Conservation (phyloP, 257 asterid species). For the Solanum chiquidenum region DNA sequence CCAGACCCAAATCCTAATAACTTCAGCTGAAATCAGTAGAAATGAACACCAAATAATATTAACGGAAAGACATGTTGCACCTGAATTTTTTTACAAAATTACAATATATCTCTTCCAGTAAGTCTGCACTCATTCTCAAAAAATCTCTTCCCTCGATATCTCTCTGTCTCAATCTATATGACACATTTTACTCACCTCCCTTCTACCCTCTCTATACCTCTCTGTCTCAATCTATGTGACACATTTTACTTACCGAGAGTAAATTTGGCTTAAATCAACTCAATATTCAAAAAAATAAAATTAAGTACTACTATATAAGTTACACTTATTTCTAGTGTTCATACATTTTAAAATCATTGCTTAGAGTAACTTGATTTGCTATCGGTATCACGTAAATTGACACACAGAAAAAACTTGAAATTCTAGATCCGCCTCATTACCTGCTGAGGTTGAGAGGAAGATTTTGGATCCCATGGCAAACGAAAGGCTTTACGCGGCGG, state of each 20-base stretch:
- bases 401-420: not conserved
- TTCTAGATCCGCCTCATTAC: slow-evolving; percentile 2
- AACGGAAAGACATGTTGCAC: not conserved
- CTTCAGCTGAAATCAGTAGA: not conserved
- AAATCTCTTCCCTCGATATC: not conserved
- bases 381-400: not conserved
- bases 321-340: not conserved
- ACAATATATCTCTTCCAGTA: not conserved
- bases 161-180: not conserved
- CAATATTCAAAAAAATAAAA: not conserved
- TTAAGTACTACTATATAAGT: not conserved
- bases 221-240: not conserved
- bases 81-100: not conserved
- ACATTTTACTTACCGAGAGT: not conserved
- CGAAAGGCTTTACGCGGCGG: slow-evolving; percentile 50
- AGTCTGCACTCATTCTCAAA: not conserved
- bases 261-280: not conserved
- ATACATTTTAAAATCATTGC: not conserved
- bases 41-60: not conserved
- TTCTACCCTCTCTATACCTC: not conserved
- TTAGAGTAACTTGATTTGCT: not conserved
- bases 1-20: not conserved
- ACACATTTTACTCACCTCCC: not conserved
- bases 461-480: slow-evolving; percentile 34
- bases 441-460: slow-evolving; percentile 60